A percentile compares a stretch with the other conserved stretches of the same genome.
Evolutionary conservation across 768 basidiomycete species (phyloP).

Genomic region (Lentinula raphanica): DNA sequence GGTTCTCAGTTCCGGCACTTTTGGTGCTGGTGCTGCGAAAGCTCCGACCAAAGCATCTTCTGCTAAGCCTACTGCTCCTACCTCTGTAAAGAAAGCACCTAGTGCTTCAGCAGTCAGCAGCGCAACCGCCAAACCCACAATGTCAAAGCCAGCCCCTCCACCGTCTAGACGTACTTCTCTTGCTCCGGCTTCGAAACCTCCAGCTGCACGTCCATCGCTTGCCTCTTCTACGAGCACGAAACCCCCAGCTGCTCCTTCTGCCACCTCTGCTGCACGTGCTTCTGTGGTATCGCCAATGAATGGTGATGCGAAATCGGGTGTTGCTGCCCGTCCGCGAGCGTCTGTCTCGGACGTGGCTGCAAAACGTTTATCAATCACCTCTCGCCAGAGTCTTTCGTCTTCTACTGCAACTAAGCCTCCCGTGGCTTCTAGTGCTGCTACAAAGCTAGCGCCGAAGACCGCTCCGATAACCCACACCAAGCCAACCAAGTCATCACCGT

Average conservation of each 20-base stretch:
- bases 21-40: conserved; percentile 53
- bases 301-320: conserved; percentile 26
- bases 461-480: conserved; percentile 32
- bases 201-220: conserved; percentile 29
- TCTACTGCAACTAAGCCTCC: conserved; percentile 30
- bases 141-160: conserved; percentile 27
- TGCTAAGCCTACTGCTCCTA: conserved; percentile 30
- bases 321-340: conserved; percentile 52
- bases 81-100: conserved; percentile 35
- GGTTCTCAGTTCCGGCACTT: conserved; percentile 64
- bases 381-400: conserved; percentile 35
- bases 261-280: conserved; percentile 35
- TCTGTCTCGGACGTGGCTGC: conserved; percentile 62
- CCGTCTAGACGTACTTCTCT: conserved; percentile 40
- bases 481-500: conserved; percentile 44
- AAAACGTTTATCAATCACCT: conserved; percentile 36
- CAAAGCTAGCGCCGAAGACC: conserved; percentile 24
- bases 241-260: conserved; percentile 24
- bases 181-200: conserved; percentile 29
- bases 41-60: conserved; percentile 18
- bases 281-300: conserved; percentile 51
- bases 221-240: conserved; percentile 37
- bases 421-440: conserved; percentile 6
- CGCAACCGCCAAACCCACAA: conserved; percentile 32
- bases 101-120: conserved; percentile 24